Base-by-base conservation (phyloP, 73 alveolate genomes). In the Strombidium stylifer region DNA sequence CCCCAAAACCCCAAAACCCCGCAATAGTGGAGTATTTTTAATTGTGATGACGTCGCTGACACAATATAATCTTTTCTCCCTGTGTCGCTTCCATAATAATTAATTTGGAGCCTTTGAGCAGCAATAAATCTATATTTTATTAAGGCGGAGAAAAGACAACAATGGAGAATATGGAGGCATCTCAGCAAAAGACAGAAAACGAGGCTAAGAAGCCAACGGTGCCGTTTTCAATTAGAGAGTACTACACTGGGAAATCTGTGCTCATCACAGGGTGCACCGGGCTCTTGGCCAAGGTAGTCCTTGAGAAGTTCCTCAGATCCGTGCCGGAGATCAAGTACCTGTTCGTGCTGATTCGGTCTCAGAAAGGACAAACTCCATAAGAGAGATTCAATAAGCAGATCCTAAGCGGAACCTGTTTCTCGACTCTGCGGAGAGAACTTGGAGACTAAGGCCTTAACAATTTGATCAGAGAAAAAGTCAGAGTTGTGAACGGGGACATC, bases 251-350 rank as follows among this genome's bases (percentile, higher is more conserved):
- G 64, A 73, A 73, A 47, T 47, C 61, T 18, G 1, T 73, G 25
- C 40, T 73, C 0, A 26, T 73, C n/a, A 73, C 86, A 2, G 86
- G 86, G 15, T 46, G 72, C 28, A 73, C 86, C 1, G 86, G 86
- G 12, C 60, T 73, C 50, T 4, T 57, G 34, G 74, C 78, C 71
- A 73, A 73, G 53, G 86, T 73, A 1, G 54, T 73, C 0, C 32
- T 73, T 25, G 86, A 73, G 46, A 73, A 73, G 53, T 53, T 73
- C 34, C 36, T 73, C 40, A 41, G 62, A 39, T 73, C 78, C 20
- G 46, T 60, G 2, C 42, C 47, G 16, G 73, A 37, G 2, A 44
- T 73, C 59, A 73, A 59, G 51, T 11, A 53, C 28, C 59, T 73
- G 0, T 73, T 60, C 24, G 27, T 73, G 1, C 53, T 73, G 5